Evolutionary conservation across 495 filamentous ascomycete genomes (phyloP).

Genomic region (Pyrenula aspistea): DNA sequence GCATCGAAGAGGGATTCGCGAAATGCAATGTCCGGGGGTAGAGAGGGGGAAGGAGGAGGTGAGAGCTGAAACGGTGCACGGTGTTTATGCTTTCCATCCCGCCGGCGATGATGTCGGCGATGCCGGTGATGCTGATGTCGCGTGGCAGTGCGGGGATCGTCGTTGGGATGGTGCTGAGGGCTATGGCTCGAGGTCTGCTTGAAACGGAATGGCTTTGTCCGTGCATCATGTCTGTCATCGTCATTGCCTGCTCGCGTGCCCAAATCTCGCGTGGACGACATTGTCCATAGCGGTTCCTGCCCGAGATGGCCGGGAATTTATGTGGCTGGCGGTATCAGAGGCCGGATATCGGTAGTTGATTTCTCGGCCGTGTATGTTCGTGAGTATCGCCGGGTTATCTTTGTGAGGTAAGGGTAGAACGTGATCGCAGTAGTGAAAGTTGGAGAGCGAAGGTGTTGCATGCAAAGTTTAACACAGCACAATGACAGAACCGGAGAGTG

Average conservation of each 20-base stretch:
- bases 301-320: too few relatives aligned
- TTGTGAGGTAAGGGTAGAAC: too few relatives aligned
- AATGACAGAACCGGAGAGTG: too few relatives aligned
- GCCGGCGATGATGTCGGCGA: constrained; percentile 8
- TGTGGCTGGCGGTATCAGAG: too few relatives aligned
- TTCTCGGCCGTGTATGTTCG: too few relatives aligned
- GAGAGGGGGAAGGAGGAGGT: constrained; percentile 1
- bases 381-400: too few relatives aligned
- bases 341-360: too few relatives aligned
- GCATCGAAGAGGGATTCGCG: constrained; percentile 96
- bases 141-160: background rate
- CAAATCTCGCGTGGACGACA: background rate
- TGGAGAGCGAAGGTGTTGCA: too few relatives aligned
- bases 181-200: background rate
- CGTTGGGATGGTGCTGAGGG: background rate
- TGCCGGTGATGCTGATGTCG: constrained; percentile 19
- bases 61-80: constrained; percentile 1
- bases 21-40: constrained; percentile 62
- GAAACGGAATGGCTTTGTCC: background rate
- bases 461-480: too few relatives aligned
- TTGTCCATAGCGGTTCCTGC: background rate
- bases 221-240: background rate
- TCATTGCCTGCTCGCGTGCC: background rate
- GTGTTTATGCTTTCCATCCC: constrained; percentile 10
- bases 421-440: too few relatives aligned